These are phyloP conservation scores for Linanthus parryae DNA, from an alignment of 148 eudicot species.

Conservation along the genomic window DNA sequence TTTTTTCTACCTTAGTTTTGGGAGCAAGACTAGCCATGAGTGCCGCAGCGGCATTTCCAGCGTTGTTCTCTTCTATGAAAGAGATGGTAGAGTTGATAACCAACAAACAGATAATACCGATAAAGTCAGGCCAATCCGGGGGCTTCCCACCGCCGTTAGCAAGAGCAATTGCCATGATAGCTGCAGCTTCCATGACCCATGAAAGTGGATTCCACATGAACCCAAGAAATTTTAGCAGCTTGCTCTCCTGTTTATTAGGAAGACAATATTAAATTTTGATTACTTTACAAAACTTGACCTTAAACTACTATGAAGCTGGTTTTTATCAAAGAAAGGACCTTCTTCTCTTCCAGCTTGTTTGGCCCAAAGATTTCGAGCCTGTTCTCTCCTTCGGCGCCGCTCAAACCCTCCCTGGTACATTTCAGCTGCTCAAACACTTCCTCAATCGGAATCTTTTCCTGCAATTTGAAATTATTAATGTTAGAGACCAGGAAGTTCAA, in stretches of 20 bases:
- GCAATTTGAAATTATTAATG: conserved; percentile 14
- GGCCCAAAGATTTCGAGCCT: conserved; percentile 85
- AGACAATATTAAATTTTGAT: not conserved
- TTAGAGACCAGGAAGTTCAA: too few species aligned
- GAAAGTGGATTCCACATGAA: conserved; percentile 99
- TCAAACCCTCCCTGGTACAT: conserved; percentile 74
- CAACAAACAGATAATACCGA: conserved; percentile 78
- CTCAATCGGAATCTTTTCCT: conserved; percentile 96
- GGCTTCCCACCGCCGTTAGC: conserved; percentile 77
- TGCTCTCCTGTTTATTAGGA: conserved; percentile 65
- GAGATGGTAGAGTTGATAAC: conserved; percentile 93
- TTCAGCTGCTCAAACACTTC: conserved; percentile 92
- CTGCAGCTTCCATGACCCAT: conserved; percentile 99
- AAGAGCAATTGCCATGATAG: conserved; percentile 87
- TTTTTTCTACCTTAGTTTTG: conserved; percentile 64
- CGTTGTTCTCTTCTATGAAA: conserved; percentile 95
- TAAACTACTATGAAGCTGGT: too few species aligned
- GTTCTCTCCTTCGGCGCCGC: conserved; percentile 68
- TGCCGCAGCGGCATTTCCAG: conserved; percentile 98
- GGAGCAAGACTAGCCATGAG: conserved; percentile 99
- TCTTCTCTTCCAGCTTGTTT: conserved; percentile 90
- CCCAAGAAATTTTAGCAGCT: conserved; percentile 87
- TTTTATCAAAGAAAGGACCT: conserved; percentile 41
- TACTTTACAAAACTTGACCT: not conserved
- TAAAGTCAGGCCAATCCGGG: conserved; percentile 97